These are phyloP conservation scores for Edhazardia aedis DNA, from an alignment of 371 early-diverging fungal species.

Conservation along the genomic window DNA sequence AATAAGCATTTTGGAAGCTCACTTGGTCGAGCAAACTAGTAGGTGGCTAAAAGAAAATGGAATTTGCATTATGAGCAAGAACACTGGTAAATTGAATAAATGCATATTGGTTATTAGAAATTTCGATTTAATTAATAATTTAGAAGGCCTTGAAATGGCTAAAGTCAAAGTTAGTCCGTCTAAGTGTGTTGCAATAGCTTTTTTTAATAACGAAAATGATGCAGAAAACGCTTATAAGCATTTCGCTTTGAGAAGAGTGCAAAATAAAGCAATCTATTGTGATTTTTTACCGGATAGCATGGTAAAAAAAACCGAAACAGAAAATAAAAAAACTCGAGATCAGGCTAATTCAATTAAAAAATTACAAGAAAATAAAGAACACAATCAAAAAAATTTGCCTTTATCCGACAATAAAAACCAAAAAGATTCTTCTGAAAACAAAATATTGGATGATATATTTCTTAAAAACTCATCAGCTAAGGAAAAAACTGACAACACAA, in stretches of 20 bases:
- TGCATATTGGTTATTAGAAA: conserved; percentile 27
- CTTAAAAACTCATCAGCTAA: too few species aligned
- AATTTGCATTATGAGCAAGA: conserved; percentile 17
- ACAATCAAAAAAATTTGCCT: not conserved
- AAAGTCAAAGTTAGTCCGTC: conserved; percentile 34
- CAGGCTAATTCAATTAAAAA: too few species aligned
- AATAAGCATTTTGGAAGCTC: conserved; percentile 40
- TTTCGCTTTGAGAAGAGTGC: conserved; percentile 31
- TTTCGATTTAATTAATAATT: conserved; percentile 14
- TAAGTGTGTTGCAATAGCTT: conserved; percentile 36
- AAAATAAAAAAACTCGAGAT: too few species aligned
- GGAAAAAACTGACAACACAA: too few species aligned
- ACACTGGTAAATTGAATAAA: conserved; percentile 3
- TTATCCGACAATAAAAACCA: too few species aligned
- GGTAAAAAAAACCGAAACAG: not conserved
- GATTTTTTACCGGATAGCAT: conserved; percentile 36
- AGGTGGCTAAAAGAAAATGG: conserved; percentile 34
- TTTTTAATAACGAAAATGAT: conserved; percentile 36
- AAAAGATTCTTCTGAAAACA: not conserved
- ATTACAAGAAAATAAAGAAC: not conserved
- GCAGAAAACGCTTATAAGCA: conserved; percentile 29
- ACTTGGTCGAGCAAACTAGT: conserved; percentile 42
- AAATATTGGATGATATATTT: too few species aligned
- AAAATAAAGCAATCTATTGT: conserved; percentile 39
- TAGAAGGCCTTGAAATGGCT: conserved; percentile 10